phyloP scores from a whole-genome alignment of 2,329 filamentous ascomycete species.

The Trichoderma sp. region DNA sequence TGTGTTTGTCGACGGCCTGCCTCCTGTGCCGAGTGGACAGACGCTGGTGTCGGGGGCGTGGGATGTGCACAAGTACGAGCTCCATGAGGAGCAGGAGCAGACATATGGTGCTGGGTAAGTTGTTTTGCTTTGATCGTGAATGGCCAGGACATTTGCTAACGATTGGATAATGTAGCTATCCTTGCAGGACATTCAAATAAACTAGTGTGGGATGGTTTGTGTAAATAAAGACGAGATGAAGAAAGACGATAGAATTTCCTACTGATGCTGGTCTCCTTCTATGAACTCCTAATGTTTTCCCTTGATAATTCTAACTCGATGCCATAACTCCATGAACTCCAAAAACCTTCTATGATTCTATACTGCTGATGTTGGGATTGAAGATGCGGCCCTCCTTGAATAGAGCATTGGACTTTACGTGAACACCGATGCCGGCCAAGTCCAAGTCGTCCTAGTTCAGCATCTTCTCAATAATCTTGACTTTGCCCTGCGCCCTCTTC shows the following conservation, averaged over 20 bases:
- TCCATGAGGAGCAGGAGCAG: slow-evolving; percentile 67
- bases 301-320: not conserved
- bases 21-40: slow-evolving; percentile 80
- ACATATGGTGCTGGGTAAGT: slow-evolving; percentile 72
- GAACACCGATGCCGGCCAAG: not conserved
- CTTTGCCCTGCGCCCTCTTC: slow-evolving; percentile 80
- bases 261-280: slow-evolving; percentile 25
- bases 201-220: slow-evolving; percentile 26
- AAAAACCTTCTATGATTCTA: not conserved
- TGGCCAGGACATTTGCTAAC: slow-evolving; percentile 35
- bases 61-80: slow-evolving; percentile 68
- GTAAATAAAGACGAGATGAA: slow-evolving; percentile 37
- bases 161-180: slow-evolving; percentile 52
- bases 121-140: slow-evolving; percentile 32
- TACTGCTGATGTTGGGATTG: not conserved
- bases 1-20: slow-evolving; percentile 75
- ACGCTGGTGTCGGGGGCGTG: slow-evolving; percentile 55
- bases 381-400: not conserved
- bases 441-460: slow-evolving; percentile 37
- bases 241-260: slow-evolving; percentile 33
- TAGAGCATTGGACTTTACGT: not conserved
- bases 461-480: slow-evolving; percentile 80
- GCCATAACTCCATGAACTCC: slow-evolving; percentile 15
- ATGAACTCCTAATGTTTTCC: slow-evolving; percentile 9
- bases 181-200: slow-evolving; percentile 63